Base-by-base conservation (phyloP, 2,329 filamentous ascomycete species). In the Leptographium procerum region DNA sequence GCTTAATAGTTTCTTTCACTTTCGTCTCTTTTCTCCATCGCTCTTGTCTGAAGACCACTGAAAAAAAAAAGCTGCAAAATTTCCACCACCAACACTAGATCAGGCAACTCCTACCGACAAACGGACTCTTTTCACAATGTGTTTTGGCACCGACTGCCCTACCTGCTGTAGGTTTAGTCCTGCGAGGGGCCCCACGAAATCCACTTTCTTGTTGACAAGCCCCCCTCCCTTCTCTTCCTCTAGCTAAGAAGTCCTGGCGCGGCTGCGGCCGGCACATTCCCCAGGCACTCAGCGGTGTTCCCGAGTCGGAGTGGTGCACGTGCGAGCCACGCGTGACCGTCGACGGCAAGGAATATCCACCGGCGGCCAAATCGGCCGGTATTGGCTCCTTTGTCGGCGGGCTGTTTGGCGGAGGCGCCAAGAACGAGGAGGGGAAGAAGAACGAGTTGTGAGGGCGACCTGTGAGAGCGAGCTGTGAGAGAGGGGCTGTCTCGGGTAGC, bases 251-350 rank as follows among this genome's bases (percentile, higher is more conserved):
- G 63, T 66, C 75, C 29, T 79, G 77, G 77, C 73, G 75, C 61
- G 77, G 77, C 61, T 79, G 76, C 68, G 76, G 77, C 55, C 69
- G 62, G 58, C 77, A 79, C 64, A 72, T 79, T 59, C 69, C 73
- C 10, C 66, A 70, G 16, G 76, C 75, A n/a, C 70, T 79, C 51
- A 63, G 68, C 34, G 69, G 71, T 58, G 68, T 78, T 4, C 69
- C 74, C 33, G 71, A 78, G 65, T 67, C 71, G 14, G 65, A 77
- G 51, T 77, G 76, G 76, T 79, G 77, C 67, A 73, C 71, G 10
- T 79, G 77, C 67, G 66, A 70, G 59, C 76, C 76, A 34, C 71
- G 69, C 61, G 70, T 75, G 57, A 72, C 71, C 54, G 67, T 77
- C 56, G 64, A 72, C 56, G 75, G 74, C 61, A 76, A 75, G 62